Evolutionary conservation across 2,329 filamentous ascomycete genomes (phyloP).

Genomic region (Aspergillus calidoustus): DNA sequence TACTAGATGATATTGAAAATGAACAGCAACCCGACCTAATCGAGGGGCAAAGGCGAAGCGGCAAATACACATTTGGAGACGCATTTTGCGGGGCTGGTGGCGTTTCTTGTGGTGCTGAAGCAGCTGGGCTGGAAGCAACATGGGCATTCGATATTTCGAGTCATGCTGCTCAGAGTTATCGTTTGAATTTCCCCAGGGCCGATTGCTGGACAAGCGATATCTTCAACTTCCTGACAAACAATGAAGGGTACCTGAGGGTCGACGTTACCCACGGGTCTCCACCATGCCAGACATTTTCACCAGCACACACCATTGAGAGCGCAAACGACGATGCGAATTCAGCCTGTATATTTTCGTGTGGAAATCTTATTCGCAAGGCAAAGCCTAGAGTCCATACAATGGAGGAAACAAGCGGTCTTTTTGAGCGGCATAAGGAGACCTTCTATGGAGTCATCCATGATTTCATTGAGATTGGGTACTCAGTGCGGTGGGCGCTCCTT

Average conservation of each 20-base stretch:
- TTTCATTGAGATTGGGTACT: slow-evolving; percentile 70
- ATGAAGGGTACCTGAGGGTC: slow-evolving; percentile 48
- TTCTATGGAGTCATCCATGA: slow-evolving; percentile 66
- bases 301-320: slow-evolving; percentile 65
- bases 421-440: slow-evolving; percentile 57
- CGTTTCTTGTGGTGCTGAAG: slow-evolving; percentile 21
- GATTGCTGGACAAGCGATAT: slow-evolving; percentile 48
- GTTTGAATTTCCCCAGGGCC: slow-evolving; percentile 58
- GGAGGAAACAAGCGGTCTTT: slow-evolving; percentile 77
- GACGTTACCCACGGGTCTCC: slow-evolving; percentile 77
- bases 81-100: slow-evolving; percentile 76
- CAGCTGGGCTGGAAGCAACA: slow-evolving; percentile 62
- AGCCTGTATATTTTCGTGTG: slow-evolving; percentile 55
- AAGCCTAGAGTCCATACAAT: slow-evolving; percentile 74
- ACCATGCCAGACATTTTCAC: slow-evolving; percentile 77
- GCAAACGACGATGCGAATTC: slow-evolving; percentile 70
- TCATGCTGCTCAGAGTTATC: slow-evolving; percentile 63
- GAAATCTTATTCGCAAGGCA: slow-evolving; percentile 59
- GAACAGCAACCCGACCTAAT: slow-evolving; percentile 18
- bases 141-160: slow-evolving; percentile 68
- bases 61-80: slow-evolving; percentile 70
- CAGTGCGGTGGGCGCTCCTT: slow-evolving; percentile 69
- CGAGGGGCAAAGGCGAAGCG: slow-evolving; percentile 28
- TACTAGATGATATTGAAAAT: slow-evolving; percentile 24
- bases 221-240: slow-evolving; percentile 47